These are phyloP conservation scores for Sergeia podlipaevii DNA, from an alignment of 208 protist species.

Conservation along the genomic window DNA sequence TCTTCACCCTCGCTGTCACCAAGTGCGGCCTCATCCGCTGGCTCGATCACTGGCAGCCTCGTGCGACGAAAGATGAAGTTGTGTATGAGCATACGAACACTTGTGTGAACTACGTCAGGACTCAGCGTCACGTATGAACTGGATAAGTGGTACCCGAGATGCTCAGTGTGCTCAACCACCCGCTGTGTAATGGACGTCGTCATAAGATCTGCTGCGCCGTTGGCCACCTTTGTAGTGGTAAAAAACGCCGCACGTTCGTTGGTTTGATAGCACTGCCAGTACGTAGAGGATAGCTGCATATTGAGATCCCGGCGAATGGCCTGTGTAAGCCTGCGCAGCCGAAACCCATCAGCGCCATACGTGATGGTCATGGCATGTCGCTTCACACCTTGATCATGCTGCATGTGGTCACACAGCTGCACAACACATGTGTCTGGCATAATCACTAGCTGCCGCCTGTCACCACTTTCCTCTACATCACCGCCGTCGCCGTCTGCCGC, in stretches of 20 bases:
- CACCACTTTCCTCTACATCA: neutral
- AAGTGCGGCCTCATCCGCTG: conserved; percentile 41
- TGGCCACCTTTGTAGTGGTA: conserved; percentile 82
- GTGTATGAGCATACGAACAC: conserved; percentile 84
- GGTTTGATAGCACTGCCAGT: conserved; percentile 89
- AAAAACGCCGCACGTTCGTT: conserved; percentile 85
- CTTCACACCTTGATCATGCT: conserved; percentile 86
- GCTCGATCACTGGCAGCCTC: conserved; percentile 44
- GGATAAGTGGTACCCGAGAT: conserved; percentile 69
- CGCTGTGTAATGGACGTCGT: conserved; percentile 85
- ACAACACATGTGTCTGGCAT: conserved; percentile 84
- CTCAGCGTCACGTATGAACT: conserved; percentile 82
- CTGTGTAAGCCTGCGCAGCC: conserved; percentile 61
- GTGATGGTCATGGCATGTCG: conserved; percentile 87
- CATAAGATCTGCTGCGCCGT: conserved; percentile 79
- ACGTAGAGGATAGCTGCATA: conserved; percentile 75
- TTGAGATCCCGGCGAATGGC: conserved; percentile 73
- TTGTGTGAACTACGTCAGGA: conserved; percentile 83
- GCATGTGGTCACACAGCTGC: conserved; percentile 83
- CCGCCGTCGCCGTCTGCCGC: conserved; percentile 4
- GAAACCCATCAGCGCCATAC: conserved; percentile 81
- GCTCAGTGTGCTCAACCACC: conserved; percentile 76
- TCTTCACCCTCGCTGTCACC: conserved; percentile 16
- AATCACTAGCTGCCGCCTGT: conserved; percentile 4
- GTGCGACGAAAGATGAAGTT: conserved; percentile 79